These are phyloP conservation scores for Ophiostoma perfectum DNA, from an alignment of 2,329 filamentous ascomycete genomes.

Conservation along the genomic window DNA sequence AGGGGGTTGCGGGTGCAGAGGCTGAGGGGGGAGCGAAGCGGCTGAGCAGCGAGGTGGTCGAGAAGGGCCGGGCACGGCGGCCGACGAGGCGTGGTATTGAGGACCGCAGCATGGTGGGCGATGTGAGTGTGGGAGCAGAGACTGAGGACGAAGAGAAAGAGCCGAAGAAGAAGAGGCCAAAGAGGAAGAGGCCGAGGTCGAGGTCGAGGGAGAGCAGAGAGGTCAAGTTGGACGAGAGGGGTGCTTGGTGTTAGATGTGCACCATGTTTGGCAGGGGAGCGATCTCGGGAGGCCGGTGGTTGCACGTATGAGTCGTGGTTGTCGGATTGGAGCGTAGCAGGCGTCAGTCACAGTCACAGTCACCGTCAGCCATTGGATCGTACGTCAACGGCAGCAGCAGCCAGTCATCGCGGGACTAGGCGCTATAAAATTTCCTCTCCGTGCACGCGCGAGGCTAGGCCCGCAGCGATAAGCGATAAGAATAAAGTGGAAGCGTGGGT, in stretches of 20 bases:
- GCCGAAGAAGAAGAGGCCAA: background rate
- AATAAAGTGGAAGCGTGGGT: background rate
- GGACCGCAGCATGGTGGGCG: constrained; percentile 22
- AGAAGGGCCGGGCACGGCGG: constrained; percentile 18
- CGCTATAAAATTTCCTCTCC: constrained; percentile 21
- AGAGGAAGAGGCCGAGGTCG: background rate
- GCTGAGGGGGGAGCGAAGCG: background rate
- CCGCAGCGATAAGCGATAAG: constrained; percentile 21
- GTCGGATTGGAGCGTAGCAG: background rate
- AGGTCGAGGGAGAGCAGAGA: background rate
- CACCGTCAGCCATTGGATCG: background rate
- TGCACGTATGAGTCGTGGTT: background rate
- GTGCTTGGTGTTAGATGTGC: background rate
- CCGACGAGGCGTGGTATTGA: constrained; percentile 24
- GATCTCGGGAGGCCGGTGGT: background rate
- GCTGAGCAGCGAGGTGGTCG: background rate
- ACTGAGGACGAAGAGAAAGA: background rate
- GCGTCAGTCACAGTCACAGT: background rate
- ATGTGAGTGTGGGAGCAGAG: too few relatives aligned
- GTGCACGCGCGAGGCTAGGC: constrained; percentile 9
- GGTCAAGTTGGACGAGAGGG: background rate
- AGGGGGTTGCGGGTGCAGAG: background rate
- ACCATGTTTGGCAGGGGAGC: background rate
- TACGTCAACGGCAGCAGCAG: constrained; percentile 1
- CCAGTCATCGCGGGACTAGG: constrained; percentile 4